A percentile compares a stretch with the other conserved stretches of the same genome.
Conservation (phyloP, 306 rosid species). For the Styphnolobium japonicum region DNA sequence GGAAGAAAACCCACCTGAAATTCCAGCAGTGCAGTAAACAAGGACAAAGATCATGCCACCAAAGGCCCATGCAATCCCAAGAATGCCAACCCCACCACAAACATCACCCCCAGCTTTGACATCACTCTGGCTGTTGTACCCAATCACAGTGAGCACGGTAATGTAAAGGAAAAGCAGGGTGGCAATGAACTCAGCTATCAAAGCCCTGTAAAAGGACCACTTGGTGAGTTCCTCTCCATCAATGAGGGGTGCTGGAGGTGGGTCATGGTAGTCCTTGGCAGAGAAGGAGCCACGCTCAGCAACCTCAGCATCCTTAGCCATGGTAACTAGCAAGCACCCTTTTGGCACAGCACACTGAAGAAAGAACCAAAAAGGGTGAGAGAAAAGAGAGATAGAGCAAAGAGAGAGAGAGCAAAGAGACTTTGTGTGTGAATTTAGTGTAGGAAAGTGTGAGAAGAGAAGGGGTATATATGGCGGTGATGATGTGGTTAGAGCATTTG, state of each 20-base stretch:
- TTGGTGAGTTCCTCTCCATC: conserved; percentile 33
- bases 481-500: neutral
- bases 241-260: conserved; percentile 27
- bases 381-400: too few relatives aligned
- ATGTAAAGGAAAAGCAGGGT: conserved; percentile 72
- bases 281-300: conserved; percentile 12
- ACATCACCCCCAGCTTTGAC: neutral
- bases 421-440: neutral
- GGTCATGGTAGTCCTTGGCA: conserved; percentile 28
- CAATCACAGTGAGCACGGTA: conserved; percentile 68
- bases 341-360: neutral
- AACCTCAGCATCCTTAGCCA: conserved; percentile 27
- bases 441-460: neutral
- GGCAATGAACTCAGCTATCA: conserved; percentile 80
- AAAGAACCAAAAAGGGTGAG: neutral
- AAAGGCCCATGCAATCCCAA: conserved; percentile 81
- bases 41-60: conserved; percentile 83
- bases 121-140: conserved; percentile 54
- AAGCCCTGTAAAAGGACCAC: conserved; percentile 69
- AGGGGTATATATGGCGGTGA: conserved; percentile 15
- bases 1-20: conserved; percentile 46
- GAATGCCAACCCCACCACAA: conserved; percentile 64
- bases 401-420: too few relatives aligned
- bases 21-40: conserved; percentile 87
- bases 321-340: neutral